phyloP scores from a whole-genome alignment of 306 rosid genomes.

The Castanea mollissima region DNA sequence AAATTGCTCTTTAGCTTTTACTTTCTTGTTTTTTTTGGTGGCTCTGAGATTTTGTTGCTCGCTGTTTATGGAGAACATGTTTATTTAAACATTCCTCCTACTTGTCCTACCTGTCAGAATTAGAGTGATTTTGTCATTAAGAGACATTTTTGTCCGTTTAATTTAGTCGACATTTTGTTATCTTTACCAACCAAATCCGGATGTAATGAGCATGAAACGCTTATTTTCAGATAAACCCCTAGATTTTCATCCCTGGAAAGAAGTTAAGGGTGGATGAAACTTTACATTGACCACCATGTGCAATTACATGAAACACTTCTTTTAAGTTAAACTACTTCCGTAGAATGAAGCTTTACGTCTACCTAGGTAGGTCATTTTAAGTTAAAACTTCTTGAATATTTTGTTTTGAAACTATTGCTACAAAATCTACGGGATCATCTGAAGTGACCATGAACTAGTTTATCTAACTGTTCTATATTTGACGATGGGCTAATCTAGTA shows the following conservation, averaged over 20 bases:
- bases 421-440: no score
- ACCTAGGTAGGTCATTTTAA: no score
- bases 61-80: neutral
- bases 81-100: neutral
- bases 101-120: constrained; percentile 19
- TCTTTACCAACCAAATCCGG: neutral
- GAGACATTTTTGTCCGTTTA: constrained; percentile 21
- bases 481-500: no score
- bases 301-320: no score
- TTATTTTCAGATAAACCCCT: neutral
- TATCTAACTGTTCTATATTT: no score
- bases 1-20: neutral
- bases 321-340: no score
- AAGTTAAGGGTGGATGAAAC: neutral
- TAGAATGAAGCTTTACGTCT: no score
- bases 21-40: neutral
- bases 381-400: no score
- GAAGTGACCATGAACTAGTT: no score
- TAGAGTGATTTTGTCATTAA: constrained; percentile 17
- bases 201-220: neutral
- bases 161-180: neutral
- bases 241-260: no score
- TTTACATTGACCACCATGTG: neutral
- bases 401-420: no score
- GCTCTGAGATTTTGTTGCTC: constrained; percentile 10